Evolutionary conservation across 75 land plant genomes (phyloP).

Genomic region (Pseudotsuga menziesii): DNA sequence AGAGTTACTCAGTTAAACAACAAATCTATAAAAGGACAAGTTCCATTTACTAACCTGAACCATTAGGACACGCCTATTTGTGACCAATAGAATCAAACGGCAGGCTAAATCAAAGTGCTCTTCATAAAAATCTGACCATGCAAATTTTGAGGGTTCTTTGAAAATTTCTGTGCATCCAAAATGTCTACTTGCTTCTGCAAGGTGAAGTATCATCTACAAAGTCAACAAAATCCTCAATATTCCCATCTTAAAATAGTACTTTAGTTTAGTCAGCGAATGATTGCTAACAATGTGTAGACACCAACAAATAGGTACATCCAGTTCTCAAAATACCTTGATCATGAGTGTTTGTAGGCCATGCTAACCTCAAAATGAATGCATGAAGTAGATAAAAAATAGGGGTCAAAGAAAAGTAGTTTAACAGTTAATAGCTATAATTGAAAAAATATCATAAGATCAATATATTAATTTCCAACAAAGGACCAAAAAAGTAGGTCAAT

Average conservation of each 20-base stretch:
- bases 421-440: too few relatives aligned
- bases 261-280: background rate
- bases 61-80: slow-evolving; percentile 79
- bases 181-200: slow-evolving; percentile 80
- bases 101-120: slow-evolving; percentile 79
- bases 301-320: too few relatives aligned
- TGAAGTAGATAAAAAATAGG: too few relatives aligned
- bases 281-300: background rate
- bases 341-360: too few relatives aligned
- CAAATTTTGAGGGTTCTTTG: slow-evolving; percentile 88
- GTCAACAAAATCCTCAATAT: background rate
- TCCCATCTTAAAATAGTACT: background rate
- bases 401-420: too few relatives aligned
- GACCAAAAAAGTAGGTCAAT: too few relatives aligned
- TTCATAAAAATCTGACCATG: slow-evolving; percentile 95
- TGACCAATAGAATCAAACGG: slow-evolving; percentile 61
- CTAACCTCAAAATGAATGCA: too few relatives aligned
- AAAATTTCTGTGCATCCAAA: slow-evolving; percentile 82
- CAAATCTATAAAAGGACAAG: background rate
- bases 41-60: slow-evolving; percentile 56
- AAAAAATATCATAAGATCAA: too few relatives aligned
- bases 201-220: slow-evolving; percentile 72
- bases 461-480: too few relatives aligned
- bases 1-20: background rate
- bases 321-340: too few relatives aligned